Percentiles rank a stretch among this genome's conserved stretches.
Evolutionary conservation across 164 flowering plant genomes (phyloP).

Genomic region (Piper longum): DNA sequence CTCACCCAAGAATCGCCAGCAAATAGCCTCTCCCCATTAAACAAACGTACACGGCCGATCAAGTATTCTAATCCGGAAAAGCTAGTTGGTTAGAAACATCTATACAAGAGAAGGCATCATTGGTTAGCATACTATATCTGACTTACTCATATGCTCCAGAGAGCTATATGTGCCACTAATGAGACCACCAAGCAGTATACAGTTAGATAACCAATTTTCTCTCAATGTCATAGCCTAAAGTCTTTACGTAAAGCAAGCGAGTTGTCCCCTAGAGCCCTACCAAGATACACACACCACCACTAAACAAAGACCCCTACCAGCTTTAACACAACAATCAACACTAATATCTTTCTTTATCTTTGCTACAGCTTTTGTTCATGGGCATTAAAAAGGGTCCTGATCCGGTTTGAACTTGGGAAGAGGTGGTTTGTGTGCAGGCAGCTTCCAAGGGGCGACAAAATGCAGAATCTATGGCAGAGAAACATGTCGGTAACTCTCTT

Average conservation of each 20-base stretch:
- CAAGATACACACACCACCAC: neutral
- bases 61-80: no score
- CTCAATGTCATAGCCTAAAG: neutral
- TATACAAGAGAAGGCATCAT: no score
- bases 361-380: neutral
- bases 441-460: neutral
- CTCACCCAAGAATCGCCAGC: no score
- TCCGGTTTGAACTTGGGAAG: neutral
- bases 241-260: neutral
- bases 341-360: neutral
- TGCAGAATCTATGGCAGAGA: neutral
- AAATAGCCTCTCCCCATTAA: no score
- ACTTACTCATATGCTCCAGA: neutral
- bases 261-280: neutral
- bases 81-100: no score
- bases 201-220: neutral
- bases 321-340: neutral
- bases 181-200: constrained; percentile 2
- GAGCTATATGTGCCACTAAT: neutral
- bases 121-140: no score
- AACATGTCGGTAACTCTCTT: neutral
- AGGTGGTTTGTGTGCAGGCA: neutral
- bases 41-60: no score
- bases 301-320: neutral
- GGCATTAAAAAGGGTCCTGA: neutral